phyloP scores from a whole-genome alignment of 768 basidiomycete species.

The Leucogyrophana mollusca region DNA sequence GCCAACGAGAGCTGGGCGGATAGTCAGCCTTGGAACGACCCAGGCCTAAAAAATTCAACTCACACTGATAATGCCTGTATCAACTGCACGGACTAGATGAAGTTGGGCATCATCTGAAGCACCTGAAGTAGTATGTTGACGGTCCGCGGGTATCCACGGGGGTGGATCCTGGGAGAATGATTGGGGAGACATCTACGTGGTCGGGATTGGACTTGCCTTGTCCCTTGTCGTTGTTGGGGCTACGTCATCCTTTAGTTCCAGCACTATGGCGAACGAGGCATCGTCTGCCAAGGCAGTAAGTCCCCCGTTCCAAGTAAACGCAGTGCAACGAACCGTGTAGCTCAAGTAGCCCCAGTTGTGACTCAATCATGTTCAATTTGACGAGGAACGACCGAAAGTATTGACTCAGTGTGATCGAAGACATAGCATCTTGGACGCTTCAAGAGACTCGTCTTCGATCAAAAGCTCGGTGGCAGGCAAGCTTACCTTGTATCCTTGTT shows the following conservation, averaged over 20 bases:
- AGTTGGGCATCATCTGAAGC: constrained; percentile 65
- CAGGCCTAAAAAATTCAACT: constrained; percentile 15
- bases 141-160: constrained; percentile 77
- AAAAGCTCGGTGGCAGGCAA: background rate
- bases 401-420: constrained; percentile 58
- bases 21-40: constrained; percentile 3
- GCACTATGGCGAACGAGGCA: constrained; percentile 76
- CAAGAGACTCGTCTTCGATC: background rate
- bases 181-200: background rate
- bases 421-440: constrained; percentile 76
- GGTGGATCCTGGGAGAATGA: constrained; percentile 53
- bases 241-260: constrained; percentile 73
- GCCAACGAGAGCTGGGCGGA: constrained; percentile 62
- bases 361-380: constrained; percentile 77
- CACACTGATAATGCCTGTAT: constrained; percentile 82
- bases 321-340: constrained; percentile 42
- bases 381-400: constrained; percentile 83
- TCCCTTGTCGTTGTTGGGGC: constrained; percentile 50
- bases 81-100: constrained; percentile 75
- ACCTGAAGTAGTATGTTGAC: constrained; percentile 66
- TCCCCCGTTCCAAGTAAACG: background rate
- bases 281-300: constrained; percentile 45
- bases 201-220: constrained; percentile 34
- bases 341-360: constrained; percentile 60
- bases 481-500: constrained; percentile 67